Conservation (phyloP, 139 green algal genomes). For the Ettlia oleoabundans region DNA sequence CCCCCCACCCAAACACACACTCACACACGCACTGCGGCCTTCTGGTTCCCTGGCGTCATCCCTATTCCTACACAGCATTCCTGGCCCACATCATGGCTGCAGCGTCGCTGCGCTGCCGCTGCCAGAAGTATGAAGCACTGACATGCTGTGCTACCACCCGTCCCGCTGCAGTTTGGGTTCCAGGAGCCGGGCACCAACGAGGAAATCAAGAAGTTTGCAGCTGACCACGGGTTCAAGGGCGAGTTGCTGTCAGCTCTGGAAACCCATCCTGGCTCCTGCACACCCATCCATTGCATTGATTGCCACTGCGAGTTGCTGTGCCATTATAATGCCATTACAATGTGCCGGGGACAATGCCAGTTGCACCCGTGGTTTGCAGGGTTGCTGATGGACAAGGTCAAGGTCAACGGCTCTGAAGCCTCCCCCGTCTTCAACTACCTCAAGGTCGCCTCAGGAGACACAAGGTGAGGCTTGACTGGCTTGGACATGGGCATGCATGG, state of each 20-base stretch:
- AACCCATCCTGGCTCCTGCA: not conserved
- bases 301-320: too few species aligned
- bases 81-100: not conserved
- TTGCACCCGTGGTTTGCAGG: not conserved
- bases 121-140: too few species aligned
- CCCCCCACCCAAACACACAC: not conserved
- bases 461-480: too few species aligned
- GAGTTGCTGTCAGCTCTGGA: not conserved
- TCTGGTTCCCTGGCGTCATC: too few species aligned
- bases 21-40: too few species aligned
- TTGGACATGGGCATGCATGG: not conserved
- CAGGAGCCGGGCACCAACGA: conserved; percentile 57
- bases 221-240: conserved; percentile 32
- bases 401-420: conserved; percentile 44
- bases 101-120: too few species aligned
- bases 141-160: too few species aligned
- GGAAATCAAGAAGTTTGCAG: conserved; percentile 54
- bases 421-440: conserved; percentile 51
- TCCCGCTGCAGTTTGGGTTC: conserved; percentile 30
- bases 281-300: too few species aligned
- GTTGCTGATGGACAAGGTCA: conserved; percentile 52
- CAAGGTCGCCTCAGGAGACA: conserved; percentile 35
- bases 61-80: not conserved
- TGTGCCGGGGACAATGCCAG: too few species aligned
- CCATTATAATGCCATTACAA: too few species aligned